Evolutionary conservation across 148 eudicot genomes (phyloP).

Genomic region (Camellia lanceoleosa): DNA sequence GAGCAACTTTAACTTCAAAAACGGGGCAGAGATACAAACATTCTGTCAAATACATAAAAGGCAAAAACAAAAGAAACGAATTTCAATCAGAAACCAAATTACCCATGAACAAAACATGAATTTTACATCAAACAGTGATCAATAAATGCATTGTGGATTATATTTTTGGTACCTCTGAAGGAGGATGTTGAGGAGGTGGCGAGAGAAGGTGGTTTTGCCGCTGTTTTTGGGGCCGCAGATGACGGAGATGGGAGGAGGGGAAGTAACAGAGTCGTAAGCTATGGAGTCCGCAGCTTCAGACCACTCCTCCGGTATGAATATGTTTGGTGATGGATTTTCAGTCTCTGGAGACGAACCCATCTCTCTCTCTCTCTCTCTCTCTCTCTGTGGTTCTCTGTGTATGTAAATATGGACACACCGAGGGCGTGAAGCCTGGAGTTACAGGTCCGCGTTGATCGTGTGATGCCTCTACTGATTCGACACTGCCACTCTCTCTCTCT

Average conservation of each 20-base stretch:
- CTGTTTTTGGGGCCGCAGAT: constrained; percentile 88
- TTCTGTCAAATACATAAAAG: background rate
- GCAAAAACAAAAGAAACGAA: background rate
- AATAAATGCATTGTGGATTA: background rate
- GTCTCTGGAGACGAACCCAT: constrained; percentile 17
- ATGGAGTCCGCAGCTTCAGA: constrained; percentile 51
- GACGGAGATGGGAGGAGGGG: constrained; percentile 39
- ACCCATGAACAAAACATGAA: too few species aligned
- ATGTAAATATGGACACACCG: background rate
- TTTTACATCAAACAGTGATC: background rate
- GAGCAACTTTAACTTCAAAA: background rate
- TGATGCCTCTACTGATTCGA: too few species aligned
- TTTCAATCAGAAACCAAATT: too few species aligned
- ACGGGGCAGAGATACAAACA: background rate
- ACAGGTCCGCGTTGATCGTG: background rate
- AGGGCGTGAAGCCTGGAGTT: background rate
- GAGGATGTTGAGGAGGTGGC: constrained; percentile 70
- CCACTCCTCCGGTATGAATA: constrained; percentile 71
- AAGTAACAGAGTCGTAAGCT: constrained; percentile 27
- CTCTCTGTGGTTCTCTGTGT: background rate
- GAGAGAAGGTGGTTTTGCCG: constrained; percentile 93
- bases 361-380: constrained; percentile 3
- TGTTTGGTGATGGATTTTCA: constrained; percentile 28
- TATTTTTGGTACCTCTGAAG: constrained; percentile 45
- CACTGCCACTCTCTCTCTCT: too few species aligned